Base-by-base conservation (phyloP, 192 early-diverging fungal species). In the Coemansia guatemalensis region DNA sequence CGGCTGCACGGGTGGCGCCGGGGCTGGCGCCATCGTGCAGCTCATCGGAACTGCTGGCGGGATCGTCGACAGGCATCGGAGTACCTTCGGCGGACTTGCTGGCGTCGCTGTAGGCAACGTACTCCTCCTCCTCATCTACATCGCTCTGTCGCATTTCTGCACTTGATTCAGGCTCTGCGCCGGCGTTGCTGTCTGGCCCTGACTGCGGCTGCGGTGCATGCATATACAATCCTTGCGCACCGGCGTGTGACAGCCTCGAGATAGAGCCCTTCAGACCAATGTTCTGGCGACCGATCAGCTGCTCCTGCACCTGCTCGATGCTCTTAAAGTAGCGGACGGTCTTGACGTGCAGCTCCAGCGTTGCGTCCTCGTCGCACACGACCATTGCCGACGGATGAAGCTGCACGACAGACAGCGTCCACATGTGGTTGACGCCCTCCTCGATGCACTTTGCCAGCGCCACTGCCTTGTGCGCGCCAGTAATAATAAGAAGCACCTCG, bases 321-420 rank as follows among this genome's bases (percentile, higher is more conserved):
- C 86, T 88, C 80, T 90, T 92, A 75, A 94, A 94, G 72, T 94
- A 94, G 70, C 87, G 87, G 53, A 94, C 92, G 29, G 92, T 94
- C 82, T 94, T 90, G 57, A 94, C 92, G 56, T 94, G 90, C 53
- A 94, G 83, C 78, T 94, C 92, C 54, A 94, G 73, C 2, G 91
- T 92, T 21, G 92, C 90, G 57, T 94, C 92, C 73, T 94, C 92
- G 76, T 94, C 92, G 63, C 92, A 94, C 41, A 91, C 90, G 75
- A 93, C 84, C 85, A 93, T 85, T 35, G 88, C 88, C 41, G 86
- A 86, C 26, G 90, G 88, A 58, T 93, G 90, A 35, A 89, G 72
- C 74, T 93, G 90, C 65, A 93, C 87, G 22, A 89, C 92, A 17
- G 89, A 92, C 56, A 94, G 87, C 14, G 90, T 92, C 89, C 89